Conservation (phyloP, 345 rosid species). For the Durio zibethinus region DNA sequence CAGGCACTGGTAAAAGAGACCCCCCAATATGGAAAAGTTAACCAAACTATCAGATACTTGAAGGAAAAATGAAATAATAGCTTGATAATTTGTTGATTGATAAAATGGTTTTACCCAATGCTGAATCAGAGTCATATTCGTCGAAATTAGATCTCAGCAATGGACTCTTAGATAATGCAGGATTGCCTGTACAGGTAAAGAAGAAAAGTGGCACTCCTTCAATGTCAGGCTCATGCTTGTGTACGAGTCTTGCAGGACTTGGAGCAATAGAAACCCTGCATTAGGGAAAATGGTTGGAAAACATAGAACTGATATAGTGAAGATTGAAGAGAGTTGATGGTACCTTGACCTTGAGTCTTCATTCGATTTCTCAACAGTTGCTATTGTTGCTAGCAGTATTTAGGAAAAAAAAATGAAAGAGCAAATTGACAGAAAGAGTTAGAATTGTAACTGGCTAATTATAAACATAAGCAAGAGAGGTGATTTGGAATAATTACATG, state of each 20-base stretch:
- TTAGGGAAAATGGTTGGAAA: not conserved
- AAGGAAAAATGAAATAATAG: not conserved
- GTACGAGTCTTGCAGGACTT: not conserved
- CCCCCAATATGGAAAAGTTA: not conserved
- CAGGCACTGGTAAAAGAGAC: slow-evolving; percentile 2
- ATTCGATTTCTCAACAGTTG: slow-evolving; percentile 17
- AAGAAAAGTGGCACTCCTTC: slow-evolving; percentile 13
- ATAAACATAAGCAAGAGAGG: not conserved
- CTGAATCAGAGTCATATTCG: slow-evolving; percentile 3
- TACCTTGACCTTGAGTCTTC: slow-evolving; percentile 33
- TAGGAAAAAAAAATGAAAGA: slow-evolving; percentile 2
- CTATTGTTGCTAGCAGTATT: slow-evolving; percentile 18
- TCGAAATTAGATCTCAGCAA: not conserved
- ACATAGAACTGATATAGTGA: not conserved
- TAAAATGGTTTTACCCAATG: not conserved
- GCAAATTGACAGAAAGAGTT: not conserved
- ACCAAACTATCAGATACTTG: not conserved
- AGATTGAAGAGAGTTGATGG: not conserved
- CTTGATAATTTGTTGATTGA: not conserved
- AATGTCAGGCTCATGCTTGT: slow-evolving; percentile 12
- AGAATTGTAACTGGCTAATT: not conserved
- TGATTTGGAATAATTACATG: slow-evolving; percentile 24
- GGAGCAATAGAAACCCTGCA: slow-evolving; percentile 30
- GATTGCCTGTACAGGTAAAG: not conserved
- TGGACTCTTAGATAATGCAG: slow-evolving; percentile 2